Conservation (phyloP, 176 grass and related monocot species). For the Chloris gayana region DNA sequence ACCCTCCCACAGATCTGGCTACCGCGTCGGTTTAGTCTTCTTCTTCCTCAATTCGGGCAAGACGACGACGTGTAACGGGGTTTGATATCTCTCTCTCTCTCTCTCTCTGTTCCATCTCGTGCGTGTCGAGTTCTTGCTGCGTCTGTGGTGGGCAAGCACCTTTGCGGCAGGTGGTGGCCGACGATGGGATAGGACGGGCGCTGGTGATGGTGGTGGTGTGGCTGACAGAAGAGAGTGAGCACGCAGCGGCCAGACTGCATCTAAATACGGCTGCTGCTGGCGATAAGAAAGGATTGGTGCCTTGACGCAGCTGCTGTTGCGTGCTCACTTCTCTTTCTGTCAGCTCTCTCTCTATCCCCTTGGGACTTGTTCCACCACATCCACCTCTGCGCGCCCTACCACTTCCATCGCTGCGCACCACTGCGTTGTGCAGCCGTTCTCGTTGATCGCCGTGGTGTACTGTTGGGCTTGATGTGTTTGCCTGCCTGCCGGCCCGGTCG, state of each 20-base stretch:
- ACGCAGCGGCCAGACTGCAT: conserved; percentile 60
- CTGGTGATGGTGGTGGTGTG: conserved; percentile 18
- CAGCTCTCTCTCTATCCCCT: conserved; percentile 42
- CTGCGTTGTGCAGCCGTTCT: conserved; percentile 20
- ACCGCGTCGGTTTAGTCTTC: neutral
- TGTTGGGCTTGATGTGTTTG: conserved; percentile 11
- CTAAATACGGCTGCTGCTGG: conserved; percentile 8
- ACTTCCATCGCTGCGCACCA: neutral
- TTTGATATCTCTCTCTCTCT: neutral
- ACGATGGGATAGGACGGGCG: conserved; percentile 19
- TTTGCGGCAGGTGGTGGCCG: conserved; percentile 20
- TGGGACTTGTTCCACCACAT: conserved; percentile 41
- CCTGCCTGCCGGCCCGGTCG: neutral
- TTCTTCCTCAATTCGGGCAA: conserved; percentile 18
- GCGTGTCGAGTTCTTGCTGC: conserved; percentile 23
- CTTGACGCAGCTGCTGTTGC: conserved; percentile 53
- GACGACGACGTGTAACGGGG: conserved; percentile 5
- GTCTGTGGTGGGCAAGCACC: neutral
- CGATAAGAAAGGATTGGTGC: neutral
- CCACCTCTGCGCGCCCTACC: conserved; percentile 3
- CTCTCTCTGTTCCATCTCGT: neutral
- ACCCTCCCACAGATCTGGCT: conserved; percentile 37
- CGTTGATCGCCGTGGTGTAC: conserved; percentile 23
- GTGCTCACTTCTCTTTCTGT: conserved; percentile 78
- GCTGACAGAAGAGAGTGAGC: conserved; percentile 87